phyloP scores from a whole-genome alignment of 192 early-diverging fungal species.

The Glomus cerebriforme region DNA sequence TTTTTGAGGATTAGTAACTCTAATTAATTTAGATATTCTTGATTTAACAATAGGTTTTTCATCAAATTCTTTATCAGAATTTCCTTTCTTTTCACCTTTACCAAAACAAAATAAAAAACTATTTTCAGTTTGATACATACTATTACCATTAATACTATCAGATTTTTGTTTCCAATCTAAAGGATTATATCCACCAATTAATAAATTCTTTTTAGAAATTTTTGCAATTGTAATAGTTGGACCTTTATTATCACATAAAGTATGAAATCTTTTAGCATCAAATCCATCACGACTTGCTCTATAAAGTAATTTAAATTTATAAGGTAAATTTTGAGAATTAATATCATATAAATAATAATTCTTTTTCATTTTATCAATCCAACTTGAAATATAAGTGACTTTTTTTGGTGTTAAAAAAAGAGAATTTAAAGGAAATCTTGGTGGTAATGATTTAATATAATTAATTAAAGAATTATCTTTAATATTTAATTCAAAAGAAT shows the following conservation, averaged over 20 bases:
- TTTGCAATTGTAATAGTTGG: not conserved
- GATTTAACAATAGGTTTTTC: too few species aligned
- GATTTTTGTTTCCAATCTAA: not conserved
- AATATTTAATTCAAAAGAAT: not conserved
- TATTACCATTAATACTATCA: not conserved
- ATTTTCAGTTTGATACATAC: not conserved
- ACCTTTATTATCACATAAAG: slow-evolving; percentile 12
- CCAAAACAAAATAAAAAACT: not conserved
- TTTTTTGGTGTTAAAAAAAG: not conserved
- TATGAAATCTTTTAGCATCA: not conserved
- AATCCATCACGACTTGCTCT: not conserved
- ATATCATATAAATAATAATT: not conserved
- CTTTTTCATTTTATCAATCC: not conserved
- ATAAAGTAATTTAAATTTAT: not conserved
- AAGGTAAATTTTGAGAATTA: not conserved
- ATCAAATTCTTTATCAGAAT: not conserved
- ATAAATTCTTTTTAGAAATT: not conserved
- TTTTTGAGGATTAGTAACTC: not conserved
- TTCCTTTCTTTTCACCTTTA: not conserved
- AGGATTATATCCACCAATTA: slow-evolving; percentile 11
- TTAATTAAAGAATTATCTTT: not conserved
- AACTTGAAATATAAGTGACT: not conserved
- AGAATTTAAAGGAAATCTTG: not conserved
- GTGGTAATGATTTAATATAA: not conserved
- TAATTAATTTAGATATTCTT: not conserved